Conservation (phyloP, 1,139 yeast species). For the Diutina catenulata region DNA sequence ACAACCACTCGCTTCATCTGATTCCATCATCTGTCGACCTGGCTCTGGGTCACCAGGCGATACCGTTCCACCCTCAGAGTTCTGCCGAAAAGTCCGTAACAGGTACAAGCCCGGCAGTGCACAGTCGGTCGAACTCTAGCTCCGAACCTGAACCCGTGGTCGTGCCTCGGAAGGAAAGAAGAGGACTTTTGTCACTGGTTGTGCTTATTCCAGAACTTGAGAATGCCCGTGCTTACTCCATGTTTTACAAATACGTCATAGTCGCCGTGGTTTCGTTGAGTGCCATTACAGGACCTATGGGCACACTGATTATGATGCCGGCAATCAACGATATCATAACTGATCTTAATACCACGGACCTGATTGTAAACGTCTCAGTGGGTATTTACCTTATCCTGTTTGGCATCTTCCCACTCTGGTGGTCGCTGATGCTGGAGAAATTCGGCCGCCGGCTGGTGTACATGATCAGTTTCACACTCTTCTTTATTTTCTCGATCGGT, state of each 20-base stretch:
- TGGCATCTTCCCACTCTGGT: slow-evolving; percentile 82
- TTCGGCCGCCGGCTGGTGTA: slow-evolving; percentile 70
- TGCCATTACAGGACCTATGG: slow-evolving; percentile 82
- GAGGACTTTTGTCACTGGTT: slow-evolving; percentile 43
- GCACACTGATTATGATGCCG: slow-evolving; percentile 73
- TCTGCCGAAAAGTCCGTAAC: too few relatives aligned
- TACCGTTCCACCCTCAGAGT: too few relatives aligned
- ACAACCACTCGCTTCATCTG: too few relatives aligned
- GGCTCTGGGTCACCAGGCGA: too few relatives aligned
- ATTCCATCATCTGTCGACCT: too few relatives aligned
- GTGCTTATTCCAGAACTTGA: slow-evolving; percentile 58
- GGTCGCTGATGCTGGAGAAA: slow-evolving; percentile 71
- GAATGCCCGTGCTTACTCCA: slow-evolving; percentile 58
- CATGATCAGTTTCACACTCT: slow-evolving; percentile 50
- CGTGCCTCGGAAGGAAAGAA: slow-evolving; percentile 6
- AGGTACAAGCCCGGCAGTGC: too few relatives aligned
- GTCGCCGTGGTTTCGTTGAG: slow-evolving; percentile 61
- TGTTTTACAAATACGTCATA: slow-evolving; percentile 34
- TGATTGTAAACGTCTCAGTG: slow-evolving; percentile 63
- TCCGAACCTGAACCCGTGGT: too few relatives aligned
- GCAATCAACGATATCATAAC: slow-evolving; percentile 52
- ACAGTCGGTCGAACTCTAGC: too few relatives aligned
- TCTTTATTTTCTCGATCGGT: slow-evolving; percentile 60
- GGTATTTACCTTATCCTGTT: slow-evolving; percentile 66
- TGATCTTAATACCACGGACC: slow-evolving; percentile 42